These are phyloP conservation scores for Kalmanozyma brasiliensis DNA, from an alignment of 1,284 basidiomycete species.

Conservation along the genomic window DNA sequence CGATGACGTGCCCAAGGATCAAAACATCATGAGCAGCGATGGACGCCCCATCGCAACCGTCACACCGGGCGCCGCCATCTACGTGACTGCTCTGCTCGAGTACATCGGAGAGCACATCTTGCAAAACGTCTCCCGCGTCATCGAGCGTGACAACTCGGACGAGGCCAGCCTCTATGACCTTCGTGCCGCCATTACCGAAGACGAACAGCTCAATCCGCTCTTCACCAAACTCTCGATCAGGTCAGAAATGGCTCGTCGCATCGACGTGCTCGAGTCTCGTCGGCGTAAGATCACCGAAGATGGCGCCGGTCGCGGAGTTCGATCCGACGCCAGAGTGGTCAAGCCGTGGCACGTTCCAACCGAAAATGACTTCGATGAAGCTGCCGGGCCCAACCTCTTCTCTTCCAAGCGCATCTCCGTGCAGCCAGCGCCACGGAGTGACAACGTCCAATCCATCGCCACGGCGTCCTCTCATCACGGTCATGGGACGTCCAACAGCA, in stretches of 20 bases:
- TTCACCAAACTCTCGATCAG: constrained; percentile 51
- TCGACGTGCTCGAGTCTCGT: constrained; percentile 29
- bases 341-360: constrained; percentile 55
- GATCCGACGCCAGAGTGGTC: constrained; percentile 36
- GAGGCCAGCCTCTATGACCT: constrained; percentile 59
- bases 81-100: constrained; percentile 62
- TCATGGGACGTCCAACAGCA: constrained; percentile 31
- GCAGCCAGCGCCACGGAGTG: constrained; percentile 12
- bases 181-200: constrained; percentile 57
- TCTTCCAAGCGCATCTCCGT: constrained; percentile 36
- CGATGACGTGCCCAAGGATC: constrained; percentile 43
- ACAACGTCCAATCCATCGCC: constrained; percentile 10
- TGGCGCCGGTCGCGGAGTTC: constrained; percentile 10
- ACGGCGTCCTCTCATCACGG: constrained; percentile 15
- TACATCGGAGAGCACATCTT: constrained; percentile 59
- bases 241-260: constrained; percentile 34
- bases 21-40: constrained; percentile 62
- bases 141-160: constrained; percentile 64
- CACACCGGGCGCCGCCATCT: constrained; percentile 61
- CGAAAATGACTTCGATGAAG: constrained; percentile 56
- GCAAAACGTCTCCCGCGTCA: constrained; percentile 56
- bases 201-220: constrained; percentile 48
- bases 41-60: constrained; percentile 64
- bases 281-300: constrained; percentile 23
- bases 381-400: constrained; percentile 45